phyloP scores from a whole-genome alignment of 495 filamentous ascomycete genomes.

The Zalerion maritima region DNA sequence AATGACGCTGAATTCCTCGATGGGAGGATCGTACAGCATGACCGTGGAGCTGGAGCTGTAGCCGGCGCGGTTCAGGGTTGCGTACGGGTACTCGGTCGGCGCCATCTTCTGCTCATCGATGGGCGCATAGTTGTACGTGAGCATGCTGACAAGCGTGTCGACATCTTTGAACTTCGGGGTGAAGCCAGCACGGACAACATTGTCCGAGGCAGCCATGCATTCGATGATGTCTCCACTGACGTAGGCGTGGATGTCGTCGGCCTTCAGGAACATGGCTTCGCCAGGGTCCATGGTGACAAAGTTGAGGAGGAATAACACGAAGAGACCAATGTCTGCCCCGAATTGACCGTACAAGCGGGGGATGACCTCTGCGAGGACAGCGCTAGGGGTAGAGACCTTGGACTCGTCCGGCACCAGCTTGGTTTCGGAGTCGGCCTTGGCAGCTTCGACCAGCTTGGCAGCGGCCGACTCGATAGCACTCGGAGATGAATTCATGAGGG shows the following conservation, averaged over 20 bases:
- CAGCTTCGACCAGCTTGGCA: conserved; percentile 52
- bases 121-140: conserved; percentile 89
- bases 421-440: conserved; percentile 43
- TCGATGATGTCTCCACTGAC: conserved; percentile 93
- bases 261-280: conserved; percentile 90
- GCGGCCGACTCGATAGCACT: conserved; percentile 48
- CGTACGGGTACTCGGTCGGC: conserved; percentile 70
- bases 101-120: conserved; percentile 88
- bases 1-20: conserved; percentile 90
- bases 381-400: conserved; percentile 42
- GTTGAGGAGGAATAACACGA: conserved; percentile 33
- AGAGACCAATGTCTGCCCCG: conserved; percentile 30
- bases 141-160: conserved; percentile 73
- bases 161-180: conserved; percentile 98
- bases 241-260: conserved; percentile 95
- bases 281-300: conserved; percentile 48
- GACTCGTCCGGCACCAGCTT: conserved; percentile 51
- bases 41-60: conserved; percentile 58
- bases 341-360: conserved; percentile 49
- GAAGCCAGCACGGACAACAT: conserved; percentile 92
- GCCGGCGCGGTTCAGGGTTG: conserved; percentile 57
- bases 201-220: conserved; percentile 97
- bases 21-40: conserved; percentile 82
- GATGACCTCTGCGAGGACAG: conserved; percentile 62
- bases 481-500: conserved; percentile 63